Percentiles rank a stretch among this genome's conserved stretches.
These are phyloP conservation scores for Mediolabrus comicus DNA, from an alignment of 108 stramenopile genomes.

Conservation along the genomic window DNA sequence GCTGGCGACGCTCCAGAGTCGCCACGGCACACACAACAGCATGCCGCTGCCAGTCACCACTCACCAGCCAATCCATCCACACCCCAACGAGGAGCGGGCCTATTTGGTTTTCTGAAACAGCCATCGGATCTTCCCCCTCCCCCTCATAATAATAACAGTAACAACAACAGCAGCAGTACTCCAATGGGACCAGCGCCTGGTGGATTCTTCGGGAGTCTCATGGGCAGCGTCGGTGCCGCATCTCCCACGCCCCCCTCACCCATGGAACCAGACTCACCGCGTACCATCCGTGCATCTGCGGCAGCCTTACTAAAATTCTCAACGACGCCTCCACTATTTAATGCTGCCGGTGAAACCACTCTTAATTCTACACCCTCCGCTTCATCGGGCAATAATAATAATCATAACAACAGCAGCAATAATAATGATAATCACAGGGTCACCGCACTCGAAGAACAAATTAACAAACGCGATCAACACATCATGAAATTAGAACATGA, in stretches of 20 bases:
- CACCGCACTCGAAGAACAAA: slow-evolving; percentile 26
- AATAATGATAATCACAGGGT: neutral
- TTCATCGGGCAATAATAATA: neutral
- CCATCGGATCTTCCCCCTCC: neutral
- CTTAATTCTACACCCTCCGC: too few species aligned
- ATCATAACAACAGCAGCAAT: neutral
- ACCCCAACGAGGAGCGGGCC: slow-evolving; percentile 7
- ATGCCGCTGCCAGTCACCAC: neutral
- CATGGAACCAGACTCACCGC: slow-evolving; percentile 18
- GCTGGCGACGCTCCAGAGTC: neutral
- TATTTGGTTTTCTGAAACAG: slow-evolving; percentile 1
- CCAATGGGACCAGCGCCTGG: neutral
- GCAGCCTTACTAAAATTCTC: slow-evolving; percentile 19
- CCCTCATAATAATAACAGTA: neutral
- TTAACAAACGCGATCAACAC: slow-evolving; percentile 20
- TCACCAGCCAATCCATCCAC: slow-evolving; percentile 1
- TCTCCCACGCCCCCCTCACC: slow-evolving; percentile 8
- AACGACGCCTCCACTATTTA: slow-evolving; percentile 5
- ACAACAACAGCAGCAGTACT: neutral
- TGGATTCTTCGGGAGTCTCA: neutral
- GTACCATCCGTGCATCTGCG: slow-evolving; percentile 33
- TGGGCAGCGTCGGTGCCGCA: neutral
- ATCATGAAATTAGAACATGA: slow-evolving; percentile 34
- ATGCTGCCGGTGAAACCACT: neutral
- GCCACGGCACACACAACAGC: slow-evolving; percentile 3